These are phyloP conservation scores for Epichloe gansuensis DNA, from an alignment of 2,329 filamentous ascomycete genomes.

Conservation along the genomic window DNA sequence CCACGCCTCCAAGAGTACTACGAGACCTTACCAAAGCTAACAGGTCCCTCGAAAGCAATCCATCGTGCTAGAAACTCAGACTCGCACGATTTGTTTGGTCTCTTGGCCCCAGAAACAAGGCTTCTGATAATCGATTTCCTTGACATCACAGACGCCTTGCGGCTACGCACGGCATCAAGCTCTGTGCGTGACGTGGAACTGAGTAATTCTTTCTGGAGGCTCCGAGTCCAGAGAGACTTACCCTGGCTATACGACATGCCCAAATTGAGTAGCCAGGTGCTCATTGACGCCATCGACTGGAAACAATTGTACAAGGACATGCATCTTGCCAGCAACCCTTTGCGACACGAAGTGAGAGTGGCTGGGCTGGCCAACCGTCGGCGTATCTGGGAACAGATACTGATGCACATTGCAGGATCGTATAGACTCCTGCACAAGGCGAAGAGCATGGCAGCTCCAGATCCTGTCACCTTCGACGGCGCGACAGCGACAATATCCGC, in stretches of 20 bases:
- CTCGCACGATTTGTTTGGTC: neutral
- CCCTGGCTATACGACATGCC: constrained; percentile 1
- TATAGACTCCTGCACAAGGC: neutral
- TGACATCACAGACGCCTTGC: neutral
- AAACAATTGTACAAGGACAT: neutral
- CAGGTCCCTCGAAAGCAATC: neutral
- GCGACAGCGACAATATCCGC: neutral
- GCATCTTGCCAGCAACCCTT: neutral
- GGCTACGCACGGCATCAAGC: neutral
- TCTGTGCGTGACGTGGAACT: neutral
- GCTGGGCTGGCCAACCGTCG: neutral
- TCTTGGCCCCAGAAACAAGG: neutral
- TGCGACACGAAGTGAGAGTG: neutral
- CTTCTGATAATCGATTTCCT: neutral
- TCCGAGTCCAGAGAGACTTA: neutral
- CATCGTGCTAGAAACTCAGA: neutral
- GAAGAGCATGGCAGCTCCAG: neutral
- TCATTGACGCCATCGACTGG: neutral
- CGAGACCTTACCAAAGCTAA: neutral
- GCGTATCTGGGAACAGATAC: neutral
- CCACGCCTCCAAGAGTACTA: neutral
- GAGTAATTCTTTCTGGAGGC: neutral
- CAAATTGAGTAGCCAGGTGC: neutral
- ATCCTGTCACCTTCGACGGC: neutral
- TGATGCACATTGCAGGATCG: neutral